phyloP scores from a whole-genome alignment of 805 yeast species.

The Myxozyma mucilagina region DNA sequence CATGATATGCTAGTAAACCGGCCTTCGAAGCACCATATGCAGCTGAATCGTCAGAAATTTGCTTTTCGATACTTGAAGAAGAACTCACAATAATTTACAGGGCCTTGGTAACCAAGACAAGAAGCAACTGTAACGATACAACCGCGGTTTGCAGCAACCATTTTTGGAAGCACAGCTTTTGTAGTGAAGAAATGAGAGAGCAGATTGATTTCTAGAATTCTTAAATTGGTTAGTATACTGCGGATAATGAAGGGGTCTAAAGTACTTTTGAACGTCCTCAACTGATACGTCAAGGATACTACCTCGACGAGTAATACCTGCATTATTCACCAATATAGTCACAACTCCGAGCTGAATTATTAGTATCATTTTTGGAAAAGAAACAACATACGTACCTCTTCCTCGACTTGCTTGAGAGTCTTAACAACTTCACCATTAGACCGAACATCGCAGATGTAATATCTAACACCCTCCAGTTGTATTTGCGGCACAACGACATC shows the following conservation, averaged over 20 bases:
- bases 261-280: constrained; percentile 55
- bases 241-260: not conserved
- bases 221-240: not conserved
- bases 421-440: constrained; percentile 48
- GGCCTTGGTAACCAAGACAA: constrained; percentile 80
- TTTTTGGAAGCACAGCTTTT: constrained; percentile 69
- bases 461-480: constrained; percentile 48
- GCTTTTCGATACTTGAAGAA: not conserved
- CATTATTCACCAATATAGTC: constrained; percentile 78
- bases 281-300: constrained; percentile 55
- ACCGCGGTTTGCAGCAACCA: constrained; percentile 64
- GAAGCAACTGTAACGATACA: constrained; percentile 81
- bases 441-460: constrained; percentile 71
- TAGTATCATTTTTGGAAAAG: not conserved
- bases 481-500: constrained; percentile 50
- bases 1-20: constrained; percentile 81
- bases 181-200: constrained; percentile 68
- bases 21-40: constrained; percentile 91
- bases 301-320: constrained; percentile 65
- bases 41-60: constrained; percentile 39
- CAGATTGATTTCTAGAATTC: constrained; percentile 65
- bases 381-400: constrained; percentile 30
- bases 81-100: constrained; percentile 58
- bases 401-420: constrained; percentile 45
- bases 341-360: constrained; percentile 53